Conservation (phyloP, 495 filamentous ascomycete genomes). For the Amorphotheca resinae region DNA sequence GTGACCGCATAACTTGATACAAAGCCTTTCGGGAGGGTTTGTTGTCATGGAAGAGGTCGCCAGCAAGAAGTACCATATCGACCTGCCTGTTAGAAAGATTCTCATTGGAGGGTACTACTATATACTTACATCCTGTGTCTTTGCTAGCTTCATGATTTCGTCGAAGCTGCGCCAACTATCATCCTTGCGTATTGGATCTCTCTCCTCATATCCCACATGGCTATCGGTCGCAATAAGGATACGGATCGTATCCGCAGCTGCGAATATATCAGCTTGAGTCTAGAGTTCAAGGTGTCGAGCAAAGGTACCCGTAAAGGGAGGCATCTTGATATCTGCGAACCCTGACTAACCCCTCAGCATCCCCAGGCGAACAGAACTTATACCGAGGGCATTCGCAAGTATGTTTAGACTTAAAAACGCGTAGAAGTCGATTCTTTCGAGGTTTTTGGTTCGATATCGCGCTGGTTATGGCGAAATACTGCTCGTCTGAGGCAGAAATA, state of each 20-base stretch:
- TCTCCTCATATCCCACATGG: conserved; percentile 93
- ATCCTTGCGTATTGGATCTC: conserved; percentile 83
- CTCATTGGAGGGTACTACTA: neutral
- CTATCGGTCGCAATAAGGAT: conserved; percentile 91
- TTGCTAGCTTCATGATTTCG: conserved; percentile 86
- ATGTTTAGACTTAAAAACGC: neutral
- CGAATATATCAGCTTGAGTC: neutral
- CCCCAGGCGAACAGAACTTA: neutral
- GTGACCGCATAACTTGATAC: conserved; percentile 91
- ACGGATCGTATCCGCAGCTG: conserved; percentile 81
- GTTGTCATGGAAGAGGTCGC: conserved; percentile 97
- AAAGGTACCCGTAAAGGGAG: conserved; percentile 10
- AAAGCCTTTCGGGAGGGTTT: conserved; percentile 92
- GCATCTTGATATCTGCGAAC: conserved; percentile 8
- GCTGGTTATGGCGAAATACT: neutral
- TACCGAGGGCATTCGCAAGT: neutral
- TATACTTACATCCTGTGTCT: conserved; percentile 56
- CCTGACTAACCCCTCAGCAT: neutral
- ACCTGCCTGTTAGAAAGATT: conserved; percentile 27
- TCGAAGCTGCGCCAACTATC: conserved; percentile 97
- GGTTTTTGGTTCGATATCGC: neutral
- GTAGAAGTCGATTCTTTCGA: neutral
- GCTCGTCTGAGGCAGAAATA: neutral
- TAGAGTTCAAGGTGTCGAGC: neutral
- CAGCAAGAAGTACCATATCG: conserved; percentile 91